phyloP scores from a whole-genome alignment of 202 grass and related monocot genomes.

The Panicum virgatum region DNA sequence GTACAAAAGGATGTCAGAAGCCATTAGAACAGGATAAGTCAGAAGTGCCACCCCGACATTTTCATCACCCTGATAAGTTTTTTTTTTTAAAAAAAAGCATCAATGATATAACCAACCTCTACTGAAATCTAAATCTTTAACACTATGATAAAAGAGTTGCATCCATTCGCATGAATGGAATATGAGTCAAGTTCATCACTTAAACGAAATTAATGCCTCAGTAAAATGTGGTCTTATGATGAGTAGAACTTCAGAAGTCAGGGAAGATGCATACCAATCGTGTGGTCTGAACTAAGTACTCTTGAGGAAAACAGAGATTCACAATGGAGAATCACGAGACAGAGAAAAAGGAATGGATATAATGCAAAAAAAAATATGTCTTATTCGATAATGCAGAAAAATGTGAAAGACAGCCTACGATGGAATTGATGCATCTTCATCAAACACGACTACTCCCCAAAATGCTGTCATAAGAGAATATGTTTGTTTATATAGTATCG shows the following conservation, averaged over 20 bases:
- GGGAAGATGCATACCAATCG: not conserved
- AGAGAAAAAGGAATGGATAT: not conserved
- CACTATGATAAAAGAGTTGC: not conserved
- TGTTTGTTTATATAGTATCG: no score
- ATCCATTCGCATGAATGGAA: slow-evolving; percentile 10
- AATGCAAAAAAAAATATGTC: slow-evolving; percentile 15
- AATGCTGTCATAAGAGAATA: slow-evolving; percentile 5
- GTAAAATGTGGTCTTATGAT: slow-evolving; percentile 22
- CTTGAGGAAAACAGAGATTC: no score
- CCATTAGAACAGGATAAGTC: slow-evolving; percentile 98
- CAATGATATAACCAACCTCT: not conserved
- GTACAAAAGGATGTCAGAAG: slow-evolving; percentile 98
- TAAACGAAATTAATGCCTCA: slow-evolving; percentile 7
- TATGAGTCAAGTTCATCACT: slow-evolving; percentile 16
- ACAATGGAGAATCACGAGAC: no score
- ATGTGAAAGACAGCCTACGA: no score
- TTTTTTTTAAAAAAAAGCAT: slow-evolving; percentile 1
- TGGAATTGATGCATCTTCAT: slow-evolving; percentile 10
- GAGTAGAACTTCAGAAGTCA: slow-evolving; percentile 18
- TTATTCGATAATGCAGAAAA: no score
- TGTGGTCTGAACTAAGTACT: not conserved
- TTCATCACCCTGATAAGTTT: slow-evolving; percentile 78
- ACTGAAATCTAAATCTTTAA: slow-evolving; percentile 2
- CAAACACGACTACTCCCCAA: not conserved
- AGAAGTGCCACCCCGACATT: slow-evolving; percentile 96